Evolutionary conservation across 805 yeast genomes (phyloP).

Genomic region (Ogataea glucozyma): DNA sequence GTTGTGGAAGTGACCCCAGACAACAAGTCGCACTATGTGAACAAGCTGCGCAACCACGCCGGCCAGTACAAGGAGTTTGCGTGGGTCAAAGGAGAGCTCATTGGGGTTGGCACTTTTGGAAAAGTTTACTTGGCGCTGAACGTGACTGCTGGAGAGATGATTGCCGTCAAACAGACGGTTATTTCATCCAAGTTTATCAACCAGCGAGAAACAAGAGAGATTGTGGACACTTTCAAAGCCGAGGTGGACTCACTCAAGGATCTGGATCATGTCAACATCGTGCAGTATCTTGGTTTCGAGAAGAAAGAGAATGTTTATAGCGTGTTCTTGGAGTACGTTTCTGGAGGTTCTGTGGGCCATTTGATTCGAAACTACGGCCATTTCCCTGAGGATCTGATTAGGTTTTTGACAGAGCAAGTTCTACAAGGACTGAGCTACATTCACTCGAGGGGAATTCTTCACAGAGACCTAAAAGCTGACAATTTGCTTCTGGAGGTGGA

Average conservation of each 20-base stretch:
- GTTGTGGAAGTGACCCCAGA: constrained; percentile 87
- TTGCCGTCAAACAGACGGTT: constrained; percentile 94
- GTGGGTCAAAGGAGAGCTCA: constrained; percentile 96
- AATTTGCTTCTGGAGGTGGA: constrained; percentile 84
- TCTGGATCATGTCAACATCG: constrained; percentile 90
- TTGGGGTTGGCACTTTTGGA: constrained; percentile 97
- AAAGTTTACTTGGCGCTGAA: constrained; percentile 88
- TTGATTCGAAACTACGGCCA: constrained; percentile 79
- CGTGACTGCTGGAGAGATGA: constrained; percentile 96
- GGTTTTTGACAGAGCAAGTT: constrained; percentile 75
- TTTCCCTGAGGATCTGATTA: constrained; percentile 76
- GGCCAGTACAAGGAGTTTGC: constrained; percentile 85
- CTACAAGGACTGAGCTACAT: constrained; percentile 83
- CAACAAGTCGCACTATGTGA: constrained; percentile 59
- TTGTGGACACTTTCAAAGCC: constrained; percentile 77
- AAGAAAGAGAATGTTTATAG: constrained; percentile 72
- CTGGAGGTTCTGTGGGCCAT: constrained; percentile 95
- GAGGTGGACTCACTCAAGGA: constrained; percentile 95
- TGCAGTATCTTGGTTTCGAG: constrained; percentile 94
- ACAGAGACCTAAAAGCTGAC: constrained; percentile 94
- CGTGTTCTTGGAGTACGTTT: constrained; percentile 90
- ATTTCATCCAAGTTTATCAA: constrained; percentile 49
- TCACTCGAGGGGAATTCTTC: constrained; percentile 84
- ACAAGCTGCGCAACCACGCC: constrained; percentile 60
- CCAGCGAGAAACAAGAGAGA: constrained; percentile 52